Conservation (phyloP, 1,284 basidiomycete genomes). For the Ustilago vetiveriae region DNA sequence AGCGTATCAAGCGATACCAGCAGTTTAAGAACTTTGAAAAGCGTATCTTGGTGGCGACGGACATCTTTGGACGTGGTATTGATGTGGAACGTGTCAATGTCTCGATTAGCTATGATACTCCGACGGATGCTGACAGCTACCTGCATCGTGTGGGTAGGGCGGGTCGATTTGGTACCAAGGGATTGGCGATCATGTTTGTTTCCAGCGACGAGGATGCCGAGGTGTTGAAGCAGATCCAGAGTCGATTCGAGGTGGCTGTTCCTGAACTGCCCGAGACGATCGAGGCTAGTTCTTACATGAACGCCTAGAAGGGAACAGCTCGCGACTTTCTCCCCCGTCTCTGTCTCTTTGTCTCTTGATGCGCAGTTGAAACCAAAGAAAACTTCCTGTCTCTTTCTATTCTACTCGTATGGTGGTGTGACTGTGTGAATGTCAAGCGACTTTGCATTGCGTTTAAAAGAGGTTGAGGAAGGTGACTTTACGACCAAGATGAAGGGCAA, state of each 20-base stretch:
- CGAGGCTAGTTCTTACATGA: constrained; percentile 74
- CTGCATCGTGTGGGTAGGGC: constrained; percentile 98
- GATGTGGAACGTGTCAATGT: constrained; percentile 67
- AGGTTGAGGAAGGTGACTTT: too few relatives aligned
- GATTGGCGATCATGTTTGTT: constrained; percentile 97
- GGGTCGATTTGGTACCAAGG: constrained; percentile 98
- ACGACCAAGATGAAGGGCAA: too few relatives aligned
- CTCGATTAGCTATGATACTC: constrained; percentile 76
- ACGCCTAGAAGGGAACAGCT: constrained; percentile 46
- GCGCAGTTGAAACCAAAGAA: too few relatives aligned
- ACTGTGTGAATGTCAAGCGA: too few relatives aligned
- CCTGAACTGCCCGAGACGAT: constrained; percentile 91
- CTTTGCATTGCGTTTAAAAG: too few relatives aligned
- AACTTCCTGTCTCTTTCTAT: too few relatives aligned
- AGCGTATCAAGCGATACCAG: constrained; percentile 96
- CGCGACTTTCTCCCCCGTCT: background rate
- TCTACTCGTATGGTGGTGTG: too few relatives aligned
- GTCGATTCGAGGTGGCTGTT: constrained; percentile 90
- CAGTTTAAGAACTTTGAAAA: constrained; percentile 99
- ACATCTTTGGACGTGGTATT: constrained; percentile 67
- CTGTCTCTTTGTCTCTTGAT: too few relatives aligned
- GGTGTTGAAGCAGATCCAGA: constrained; percentile 90
- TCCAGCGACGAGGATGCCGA: constrained; percentile 89
- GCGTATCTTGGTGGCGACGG: constrained; percentile 73
- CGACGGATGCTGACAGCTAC: constrained; percentile 96